Percentiles rank a stretch among this genome's conserved stretches.
These are phyloP conservation scores for Bretschneidera sinensis DNA, from an alignment of 345 rosid species.

Conservation along the genomic window DNA sequence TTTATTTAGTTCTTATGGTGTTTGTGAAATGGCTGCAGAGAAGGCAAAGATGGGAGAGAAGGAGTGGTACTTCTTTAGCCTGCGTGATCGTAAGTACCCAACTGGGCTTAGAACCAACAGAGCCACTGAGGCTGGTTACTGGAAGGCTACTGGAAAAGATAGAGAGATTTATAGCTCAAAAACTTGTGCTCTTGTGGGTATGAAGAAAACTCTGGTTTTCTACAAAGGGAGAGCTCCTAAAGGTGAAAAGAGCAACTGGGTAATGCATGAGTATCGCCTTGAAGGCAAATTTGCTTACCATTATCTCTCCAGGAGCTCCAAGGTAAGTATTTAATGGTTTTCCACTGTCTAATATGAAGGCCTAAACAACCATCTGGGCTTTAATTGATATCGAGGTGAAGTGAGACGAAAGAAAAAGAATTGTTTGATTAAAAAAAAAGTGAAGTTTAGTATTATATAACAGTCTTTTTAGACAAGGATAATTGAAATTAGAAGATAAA, in stretches of 20 bases:
- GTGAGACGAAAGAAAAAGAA: no score
- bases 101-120: slow-evolving; percentile 91
- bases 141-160: slow-evolving; percentile 98
- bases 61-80: slow-evolving; percentile 90
- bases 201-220: slow-evolving; percentile 93
- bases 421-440: no score
- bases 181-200: slow-evolving; percentile 76
- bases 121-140: slow-evolving; percentile 95
- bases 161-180: slow-evolving; percentile 84
- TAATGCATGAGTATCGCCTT: slow-evolving; percentile 96
- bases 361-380: no score
- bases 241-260: slow-evolving; percentile 93
- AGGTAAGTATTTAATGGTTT: no score
- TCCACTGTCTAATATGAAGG: no score
- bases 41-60: slow-evolving; percentile 95
- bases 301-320: slow-evolving; percentile 63
- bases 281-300: slow-evolving; percentile 91
- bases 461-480: no score
- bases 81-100: slow-evolving; percentile 87
- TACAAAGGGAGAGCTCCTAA: slow-evolving; percentile 92
- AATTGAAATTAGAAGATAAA: no score
- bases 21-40: no score
- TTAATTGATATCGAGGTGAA: no score
- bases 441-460: no score
- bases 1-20: no score